phyloP scores from a whole-genome alignment of 2,329 filamentous ascomycete genomes.

The Cercospora beticola region DNA sequence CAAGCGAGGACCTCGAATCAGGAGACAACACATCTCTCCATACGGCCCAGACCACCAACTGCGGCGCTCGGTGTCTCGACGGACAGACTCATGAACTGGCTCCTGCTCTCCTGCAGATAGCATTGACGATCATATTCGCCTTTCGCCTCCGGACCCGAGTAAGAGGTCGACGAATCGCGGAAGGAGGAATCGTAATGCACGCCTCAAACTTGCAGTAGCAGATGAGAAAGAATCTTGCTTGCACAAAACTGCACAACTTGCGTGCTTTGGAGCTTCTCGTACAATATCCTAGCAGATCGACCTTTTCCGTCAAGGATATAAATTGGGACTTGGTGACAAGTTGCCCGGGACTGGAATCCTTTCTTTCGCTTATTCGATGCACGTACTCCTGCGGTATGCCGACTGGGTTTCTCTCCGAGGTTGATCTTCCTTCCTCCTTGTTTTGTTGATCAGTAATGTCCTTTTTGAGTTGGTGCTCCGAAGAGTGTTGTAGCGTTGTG shows the following conservation, averaged over 20 bases:
- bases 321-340: not conserved
- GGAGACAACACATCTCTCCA: not conserved
- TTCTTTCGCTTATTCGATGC: not conserved
- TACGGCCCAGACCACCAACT: not conserved
- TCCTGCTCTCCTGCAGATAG: not conserved
- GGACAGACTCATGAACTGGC: not conserved
- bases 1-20: not conserved
- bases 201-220: not conserved
- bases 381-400: not conserved
- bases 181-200: not conserved
- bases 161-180: not conserved
- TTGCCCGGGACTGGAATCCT: not conserved
- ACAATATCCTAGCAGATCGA: not conserved
- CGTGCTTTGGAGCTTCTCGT: not conserved
- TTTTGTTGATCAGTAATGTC: not conserved
- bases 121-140: not conserved
- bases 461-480: not conserved
- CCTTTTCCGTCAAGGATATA: not conserved
- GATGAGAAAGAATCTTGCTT: not conserved
- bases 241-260: not conserved
- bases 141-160: not conserved
- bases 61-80: slow-evolving; percentile 1
- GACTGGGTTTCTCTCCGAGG: not conserved
- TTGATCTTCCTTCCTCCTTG: not conserved
- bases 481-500: not conserved